Conservation (phyloP, 1,284 basidiomycete species). For the Ceratorhiza oryzae-sativae region DNA sequence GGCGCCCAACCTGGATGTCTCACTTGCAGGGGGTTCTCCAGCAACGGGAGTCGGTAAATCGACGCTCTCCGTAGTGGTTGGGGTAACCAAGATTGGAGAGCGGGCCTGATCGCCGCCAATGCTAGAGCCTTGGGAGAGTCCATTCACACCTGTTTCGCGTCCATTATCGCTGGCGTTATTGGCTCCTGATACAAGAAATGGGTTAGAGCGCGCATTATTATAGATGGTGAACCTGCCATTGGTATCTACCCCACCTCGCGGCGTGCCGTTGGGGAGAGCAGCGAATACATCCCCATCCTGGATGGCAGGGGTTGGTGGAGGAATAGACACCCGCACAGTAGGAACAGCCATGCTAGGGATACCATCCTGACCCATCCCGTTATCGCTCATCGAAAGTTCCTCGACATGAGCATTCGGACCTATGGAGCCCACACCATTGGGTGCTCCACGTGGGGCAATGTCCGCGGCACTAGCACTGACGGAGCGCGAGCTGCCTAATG, state of each 20-base stretch:
- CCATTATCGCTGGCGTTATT: not conserved
- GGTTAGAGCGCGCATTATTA: not conserved
- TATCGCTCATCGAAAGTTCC: not conserved
- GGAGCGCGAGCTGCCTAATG: not conserved
- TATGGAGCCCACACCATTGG: not conserved
- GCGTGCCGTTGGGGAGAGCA: not conserved
- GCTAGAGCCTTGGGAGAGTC: not conserved
- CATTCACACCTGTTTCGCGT: not conserved
- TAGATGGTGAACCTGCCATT: not conserved
- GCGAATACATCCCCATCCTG: conserved; percentile 3
- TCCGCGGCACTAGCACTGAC: no score
- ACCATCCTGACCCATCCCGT: not conserved
- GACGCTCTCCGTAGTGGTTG: conserved; percentile 18
- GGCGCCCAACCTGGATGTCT: not conserved
- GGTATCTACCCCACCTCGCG: not conserved
- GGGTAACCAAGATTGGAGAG: conserved; percentile 26
- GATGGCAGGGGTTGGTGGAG: not conserved
- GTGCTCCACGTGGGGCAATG: no score
- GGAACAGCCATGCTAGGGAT: conserved; percentile 1
- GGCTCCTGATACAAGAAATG: conserved; percentile 5
- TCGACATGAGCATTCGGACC: not conserved
- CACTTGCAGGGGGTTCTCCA: not conserved
- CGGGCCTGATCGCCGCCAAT: not conserved
- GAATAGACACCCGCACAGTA: conserved; percentile 15
- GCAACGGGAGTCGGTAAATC: conserved; percentile 15